phyloP scores from a whole-genome alignment of 768 basidiomycete genomes.

The Mycena haematopus region DNA sequence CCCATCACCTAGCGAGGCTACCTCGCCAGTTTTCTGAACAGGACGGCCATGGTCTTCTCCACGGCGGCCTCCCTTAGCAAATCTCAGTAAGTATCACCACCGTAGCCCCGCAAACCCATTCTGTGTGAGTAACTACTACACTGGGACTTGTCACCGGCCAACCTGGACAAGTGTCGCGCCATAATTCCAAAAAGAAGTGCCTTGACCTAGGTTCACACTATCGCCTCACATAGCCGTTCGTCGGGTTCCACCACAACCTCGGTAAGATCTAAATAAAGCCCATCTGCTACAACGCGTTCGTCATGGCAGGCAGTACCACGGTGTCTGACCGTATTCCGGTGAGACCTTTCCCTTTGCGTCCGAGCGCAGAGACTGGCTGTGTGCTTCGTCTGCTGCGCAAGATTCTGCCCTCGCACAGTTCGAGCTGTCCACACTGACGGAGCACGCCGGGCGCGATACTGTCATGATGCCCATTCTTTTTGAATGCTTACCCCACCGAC shows the following conservation, averaged over 20 bases:
- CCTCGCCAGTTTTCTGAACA: conserved; percentile 4
- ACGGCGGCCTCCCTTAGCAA: conserved; percentile 17
- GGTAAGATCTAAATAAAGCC: not conserved
- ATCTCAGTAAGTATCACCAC: conserved; percentile 15
- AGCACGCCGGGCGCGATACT: conserved; percentile 38
- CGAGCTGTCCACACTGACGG: conserved; percentile 24
- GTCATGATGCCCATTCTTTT: conserved; percentile 39
- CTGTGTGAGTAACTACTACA: conserved; percentile 14
- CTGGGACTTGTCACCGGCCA: conserved; percentile 4
- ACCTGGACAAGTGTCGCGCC: conserved; percentile 1
- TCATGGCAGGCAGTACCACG: conserved; percentile 10
- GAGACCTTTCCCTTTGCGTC: not conserved
- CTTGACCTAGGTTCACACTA: conserved; percentile 8
- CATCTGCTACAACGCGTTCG: conserved; percentile 19
- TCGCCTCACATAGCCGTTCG: conserved; percentile 15
- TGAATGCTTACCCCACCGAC: conserved; percentile 24
- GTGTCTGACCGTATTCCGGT: conserved; percentile 10
- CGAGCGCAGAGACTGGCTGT: not conserved
- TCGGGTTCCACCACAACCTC: not conserved
- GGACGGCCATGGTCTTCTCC: conserved; percentile 14
- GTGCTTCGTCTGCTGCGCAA: too few species aligned
- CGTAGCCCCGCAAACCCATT: not conserved
- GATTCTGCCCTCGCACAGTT: conserved; percentile 26
- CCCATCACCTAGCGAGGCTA: conserved; percentile 6
- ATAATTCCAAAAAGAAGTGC: conserved; percentile 16